Base-by-base conservation (phyloP, 164 flowering plant species). In the Buxus sempervirens region DNA sequence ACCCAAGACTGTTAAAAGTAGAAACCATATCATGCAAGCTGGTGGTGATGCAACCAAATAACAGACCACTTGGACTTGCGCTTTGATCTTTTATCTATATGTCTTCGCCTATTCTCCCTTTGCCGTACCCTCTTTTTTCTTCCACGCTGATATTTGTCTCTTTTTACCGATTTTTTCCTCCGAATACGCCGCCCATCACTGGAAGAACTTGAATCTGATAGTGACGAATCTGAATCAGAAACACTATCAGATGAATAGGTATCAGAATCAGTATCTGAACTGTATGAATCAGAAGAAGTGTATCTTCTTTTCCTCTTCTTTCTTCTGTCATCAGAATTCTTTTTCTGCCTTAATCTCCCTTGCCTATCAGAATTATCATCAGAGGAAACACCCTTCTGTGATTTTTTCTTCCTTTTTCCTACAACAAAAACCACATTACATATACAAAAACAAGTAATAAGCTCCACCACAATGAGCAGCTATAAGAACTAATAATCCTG, bases 231-330 rank as follows among this genome's bases (percentile, higher is more conserved):
- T 22, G 79, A 68, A 65, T 76, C 83, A 41, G 79, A 75, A 27
- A 76, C 79, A 60, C 65, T 68, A 36, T 45, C 27, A 27, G 72
- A 73, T 42, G 64, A 38, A 55, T 55, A 14, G 49, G 81, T 58
- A 14, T 75, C 80, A 4, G 64, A 62, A 38, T 41, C 64, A 16
- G 53, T 38, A 42, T 62, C 51, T 32, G 90, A 82, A 80, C 85
- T 79, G 67, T 76, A 65, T 63, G 90, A 89, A 67, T 89, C 95
- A 69, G 95, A 85, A 64, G 91, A 82, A 63, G 95, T 83, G 72
- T 83, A 85, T 79, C 80, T 79, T 69, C 81, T 80, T 61, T 64
- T 81, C 61, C 81, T 80, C 72, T 80, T 88, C 71, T 70, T 84
- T 70, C 80, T 82, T 62, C 63, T 81, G 51, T 78, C 80, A 57